Percentiles rank a stretch among this genome's conserved stretches.
phyloP scores from a whole-genome alignment of 495 filamentous ascomycete species.

The Pseudevernia furfuracea region DNA sequence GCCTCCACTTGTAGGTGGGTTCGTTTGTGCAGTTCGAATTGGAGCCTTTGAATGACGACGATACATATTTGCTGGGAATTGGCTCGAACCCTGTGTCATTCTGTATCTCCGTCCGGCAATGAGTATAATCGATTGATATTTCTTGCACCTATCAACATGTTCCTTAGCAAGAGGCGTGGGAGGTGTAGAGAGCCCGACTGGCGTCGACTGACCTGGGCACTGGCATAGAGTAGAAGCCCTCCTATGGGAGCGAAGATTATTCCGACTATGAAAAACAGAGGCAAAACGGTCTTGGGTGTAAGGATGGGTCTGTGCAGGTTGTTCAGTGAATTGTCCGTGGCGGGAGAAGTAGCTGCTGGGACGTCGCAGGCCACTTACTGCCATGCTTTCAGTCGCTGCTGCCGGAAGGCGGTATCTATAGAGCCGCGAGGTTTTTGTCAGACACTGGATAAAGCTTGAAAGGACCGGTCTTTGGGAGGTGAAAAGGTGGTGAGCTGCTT shows the following conservation, averaged over 20 bases:
- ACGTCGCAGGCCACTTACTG: slow-evolving; percentile 51
- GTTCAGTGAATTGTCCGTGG: slow-evolving; percentile 1
- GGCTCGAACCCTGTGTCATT: slow-evolving; percentile 23
- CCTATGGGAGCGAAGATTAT: slow-evolving; percentile 85
- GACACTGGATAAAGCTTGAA: background rate
- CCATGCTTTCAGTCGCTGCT: slow-evolving; percentile 90
- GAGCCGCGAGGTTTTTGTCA: slow-evolving; percentile 10
- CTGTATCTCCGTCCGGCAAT: slow-evolving; percentile 53
- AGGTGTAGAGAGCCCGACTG: background rate
- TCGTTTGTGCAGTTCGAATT: slow-evolving; percentile 23
- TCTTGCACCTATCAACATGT: slow-evolving; percentile 66
- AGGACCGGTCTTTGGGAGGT: slow-evolving; percentile 2
- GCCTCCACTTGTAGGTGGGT: slow-evolving; percentile 34
- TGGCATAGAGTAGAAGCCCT: slow-evolving; percentile 75
- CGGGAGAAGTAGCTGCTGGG: background rate
- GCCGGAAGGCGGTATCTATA: slow-evolving; percentile 81
- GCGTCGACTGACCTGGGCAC: slow-evolving; percentile 49
- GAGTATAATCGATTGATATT: slow-evolving; percentile 79
- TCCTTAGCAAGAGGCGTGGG: slow-evolving; percentile 17
- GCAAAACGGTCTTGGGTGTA: slow-evolving; percentile 85
- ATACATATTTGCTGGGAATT: slow-evolving; percentile 52
- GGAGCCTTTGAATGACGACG: slow-evolving; percentile 55
- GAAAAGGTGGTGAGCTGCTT: slow-evolving; percentile 37
- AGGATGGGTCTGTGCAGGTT: slow-evolving; percentile 64
- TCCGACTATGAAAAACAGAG: slow-evolving; percentile 79